These are phyloP conservation scores for Bacidia rubella DNA, from an alignment of 495 filamentous ascomycete species.

Conservation along the genomic window DNA sequence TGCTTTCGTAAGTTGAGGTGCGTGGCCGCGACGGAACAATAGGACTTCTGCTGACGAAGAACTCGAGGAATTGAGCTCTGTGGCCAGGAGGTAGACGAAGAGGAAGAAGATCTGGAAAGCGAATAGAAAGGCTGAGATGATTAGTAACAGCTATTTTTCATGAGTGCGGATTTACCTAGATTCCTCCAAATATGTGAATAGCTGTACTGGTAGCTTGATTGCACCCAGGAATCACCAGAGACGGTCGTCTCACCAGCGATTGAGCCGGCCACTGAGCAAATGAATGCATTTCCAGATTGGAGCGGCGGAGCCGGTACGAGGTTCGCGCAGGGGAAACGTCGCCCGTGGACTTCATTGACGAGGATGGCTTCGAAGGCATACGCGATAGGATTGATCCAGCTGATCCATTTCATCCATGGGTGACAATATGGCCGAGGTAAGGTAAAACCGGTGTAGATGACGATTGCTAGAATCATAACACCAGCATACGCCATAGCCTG, in stretches of 20 bases:
- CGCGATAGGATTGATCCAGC: conserved; percentile 33
- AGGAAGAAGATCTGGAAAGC: conserved; percentile 54
- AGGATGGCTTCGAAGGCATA: conserved; percentile 33
- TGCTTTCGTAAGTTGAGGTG: conserved; percentile 16
- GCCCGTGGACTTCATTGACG: conserved; percentile 46
- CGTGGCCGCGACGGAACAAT: conserved; percentile 30
- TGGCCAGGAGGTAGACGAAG: conserved; percentile 29
- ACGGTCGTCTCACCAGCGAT: conserved; percentile 33
- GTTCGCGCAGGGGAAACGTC: conserved; percentile 33
- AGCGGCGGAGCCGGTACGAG: conserved; percentile 30
- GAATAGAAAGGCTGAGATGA: conserved; percentile 55
- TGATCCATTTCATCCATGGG: conserved; percentile 38
- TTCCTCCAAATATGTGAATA: conserved; percentile 43
- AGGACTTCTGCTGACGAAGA: conserved; percentile 31
- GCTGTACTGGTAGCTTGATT: conserved; percentile 41
- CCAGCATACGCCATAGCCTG: conserved; percentile 39
- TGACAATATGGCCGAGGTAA: conserved; percentile 33
- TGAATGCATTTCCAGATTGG: conserved; percentile 3
- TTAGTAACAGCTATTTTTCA: no score
- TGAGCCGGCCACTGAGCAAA: conserved; percentile 43
- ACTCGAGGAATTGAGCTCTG: conserved; percentile 32
- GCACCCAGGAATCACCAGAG: conserved; percentile 37
- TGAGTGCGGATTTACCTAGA: no score
- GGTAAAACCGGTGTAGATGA: conserved; percentile 37
- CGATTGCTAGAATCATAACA: conserved; percentile 31